Evolutionary conservation across 306 rosid genomes (phyloP), one percentile per base, ranked within the genome.

Genomic region (Malus sieversii): DNA sequence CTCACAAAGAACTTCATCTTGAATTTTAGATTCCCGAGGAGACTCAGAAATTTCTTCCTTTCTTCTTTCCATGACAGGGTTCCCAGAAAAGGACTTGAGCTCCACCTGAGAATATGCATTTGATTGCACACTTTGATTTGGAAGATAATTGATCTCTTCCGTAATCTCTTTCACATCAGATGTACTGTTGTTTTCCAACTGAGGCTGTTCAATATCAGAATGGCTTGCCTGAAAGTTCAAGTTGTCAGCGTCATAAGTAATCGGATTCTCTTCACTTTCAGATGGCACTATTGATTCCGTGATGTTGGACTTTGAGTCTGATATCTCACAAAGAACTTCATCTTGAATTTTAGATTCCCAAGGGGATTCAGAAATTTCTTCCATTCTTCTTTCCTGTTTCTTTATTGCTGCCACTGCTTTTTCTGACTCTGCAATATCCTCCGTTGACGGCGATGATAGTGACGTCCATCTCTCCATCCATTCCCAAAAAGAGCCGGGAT

Each of bases 381-480:
- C 88, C 32, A 75, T 78, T 78, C 68, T 83, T 77, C 73, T 73
- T 19, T 79, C 88, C 64, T 68, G 77, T 72, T 90, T 81, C 55
- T 85, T 90, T 53, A 83, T 20, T 68, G 29, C 18, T 61, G 75
- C 14, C 70, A 66, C 83, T 45, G 71, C 68, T 35, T 85, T 75
- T 51, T 78, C 78, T 33, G 76, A 32, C 78, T 86, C 87, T 15
- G 70, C 82, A 77, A 72, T 46, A 78, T 84, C 86, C 68, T 52
- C 69, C 14, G 87, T 72, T 68, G 93, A 80, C 40, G 78, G 89
- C 14, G 91, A 74, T 68, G 93, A 80, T 48, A 83, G 89, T 72
- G 92, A 72, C 88, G 88, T 89, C 99, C 99, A 96, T 75, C 93
- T 91, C 88, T 96, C 99, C 89, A 96, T 78, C 99, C 99, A 96